Conservation (phyloP, 176 grass and related monocot genomes). For the Zea luxurians region DNA sequence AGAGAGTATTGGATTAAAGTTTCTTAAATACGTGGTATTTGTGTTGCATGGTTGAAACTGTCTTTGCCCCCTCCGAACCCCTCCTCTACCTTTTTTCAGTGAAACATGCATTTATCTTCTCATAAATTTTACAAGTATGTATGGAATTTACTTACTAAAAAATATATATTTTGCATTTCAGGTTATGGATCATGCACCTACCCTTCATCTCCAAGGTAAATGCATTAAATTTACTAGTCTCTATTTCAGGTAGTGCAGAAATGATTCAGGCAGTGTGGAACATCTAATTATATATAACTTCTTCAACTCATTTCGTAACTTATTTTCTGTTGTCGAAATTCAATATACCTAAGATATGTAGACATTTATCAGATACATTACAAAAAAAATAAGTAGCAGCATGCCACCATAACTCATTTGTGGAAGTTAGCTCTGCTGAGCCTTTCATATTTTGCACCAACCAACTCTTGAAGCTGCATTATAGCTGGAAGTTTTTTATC, state of each 20-base stretch:
- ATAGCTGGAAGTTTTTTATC: background rate
- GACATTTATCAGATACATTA: background rate
- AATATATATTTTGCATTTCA: slow-evolving; percentile 26
- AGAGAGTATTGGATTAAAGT: background rate
- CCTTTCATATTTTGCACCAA: background rate
- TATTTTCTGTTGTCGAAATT: background rate
- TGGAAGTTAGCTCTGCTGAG: background rate
- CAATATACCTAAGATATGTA: background rate
- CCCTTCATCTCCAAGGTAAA: slow-evolving; percentile 46
- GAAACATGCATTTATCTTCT: background rate
- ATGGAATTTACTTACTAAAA: background rate
- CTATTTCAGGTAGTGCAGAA: background rate
- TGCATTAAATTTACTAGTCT: background rate
- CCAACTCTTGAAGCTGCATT: background rate
- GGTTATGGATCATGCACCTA: slow-evolving; percentile 56
- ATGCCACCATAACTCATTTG: background rate
- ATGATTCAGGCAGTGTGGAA: background rate
- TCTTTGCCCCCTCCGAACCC: background rate
- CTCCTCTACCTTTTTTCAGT: background rate
- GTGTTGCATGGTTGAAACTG: background rate
- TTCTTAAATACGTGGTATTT: background rate
- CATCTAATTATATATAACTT: background rate
- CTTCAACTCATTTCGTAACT: background rate
- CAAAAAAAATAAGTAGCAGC: background rate
- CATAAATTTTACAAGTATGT: background rate